Evolutionary conservation across 345 rosid species (phyloP).

Genomic region (Citrus trifoliata): DNA sequence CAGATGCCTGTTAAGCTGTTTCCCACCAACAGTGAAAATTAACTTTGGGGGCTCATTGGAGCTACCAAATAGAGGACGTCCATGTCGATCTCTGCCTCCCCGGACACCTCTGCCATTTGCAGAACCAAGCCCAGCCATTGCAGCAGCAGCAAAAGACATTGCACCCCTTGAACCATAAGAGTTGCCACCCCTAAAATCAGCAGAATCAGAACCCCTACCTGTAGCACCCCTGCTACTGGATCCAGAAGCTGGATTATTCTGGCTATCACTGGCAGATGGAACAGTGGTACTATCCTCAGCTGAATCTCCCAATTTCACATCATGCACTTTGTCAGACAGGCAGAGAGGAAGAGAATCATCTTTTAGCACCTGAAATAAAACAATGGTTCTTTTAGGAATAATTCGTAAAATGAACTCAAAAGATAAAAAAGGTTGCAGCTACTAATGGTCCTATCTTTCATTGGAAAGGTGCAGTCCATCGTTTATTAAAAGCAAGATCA

Average conservation of each 20-base stretch:
- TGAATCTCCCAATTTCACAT: constrained; percentile 87
- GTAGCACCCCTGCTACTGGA: constrained; percentile 77
- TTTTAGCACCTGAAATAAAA: constrained; percentile 58
- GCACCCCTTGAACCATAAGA: constrained; percentile 90
- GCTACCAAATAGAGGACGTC: constrained; percentile 61
- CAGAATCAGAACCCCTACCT: constrained; percentile 66
- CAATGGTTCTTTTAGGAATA: background rate
- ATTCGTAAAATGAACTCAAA: background rate
- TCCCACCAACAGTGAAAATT: constrained; percentile 81
- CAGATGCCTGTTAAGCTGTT: constrained; percentile 89
- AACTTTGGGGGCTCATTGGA: constrained; percentile 76
- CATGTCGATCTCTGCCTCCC: constrained; percentile 89
- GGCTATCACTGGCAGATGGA: constrained; percentile 53
- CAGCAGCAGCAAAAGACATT: constrained; percentile 96
- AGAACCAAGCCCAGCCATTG: constrained; percentile 98
- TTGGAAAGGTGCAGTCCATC: background rate
- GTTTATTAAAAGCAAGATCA: background rate
- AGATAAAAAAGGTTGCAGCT: background rate
- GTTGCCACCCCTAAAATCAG: constrained; percentile 65
- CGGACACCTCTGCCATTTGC: constrained; percentile 90
- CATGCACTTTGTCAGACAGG: constrained; percentile 93
- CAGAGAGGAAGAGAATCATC: constrained; percentile 90
- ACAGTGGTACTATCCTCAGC: constrained; percentile 54
- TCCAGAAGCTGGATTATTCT: constrained; percentile 63
- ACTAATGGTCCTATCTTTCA: background rate